Evolutionary conservation across 805 yeast genomes (phyloP), one percentile per base, ranked within the genome.

Genomic region (Kregervanrija fluxuum): DNA sequence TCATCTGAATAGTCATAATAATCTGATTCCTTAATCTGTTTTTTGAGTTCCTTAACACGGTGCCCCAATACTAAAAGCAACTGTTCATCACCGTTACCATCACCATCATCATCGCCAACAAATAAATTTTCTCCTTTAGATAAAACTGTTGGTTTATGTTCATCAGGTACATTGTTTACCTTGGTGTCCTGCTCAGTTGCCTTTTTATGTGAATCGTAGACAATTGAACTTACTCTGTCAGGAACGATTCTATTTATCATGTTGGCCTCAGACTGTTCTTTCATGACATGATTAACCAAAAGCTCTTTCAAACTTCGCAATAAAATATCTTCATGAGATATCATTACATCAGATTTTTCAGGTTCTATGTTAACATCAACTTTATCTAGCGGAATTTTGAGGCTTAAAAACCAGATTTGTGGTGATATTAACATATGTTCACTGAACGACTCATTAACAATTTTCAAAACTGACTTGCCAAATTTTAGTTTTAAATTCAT

Each of bases 351-450:
- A 33, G 66, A 63, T 44, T 72, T 72, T 42, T 62, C 67, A 3
- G 76, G 75, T 45, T 71, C 76, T 28, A 72, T 62, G 46, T 70
- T 72, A 1, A 70, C 52, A 57, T 71, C 76, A 2, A 61, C 44
- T 30, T 40, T 42, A 8, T 40, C 38, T 1, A 44, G 30, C 2
- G 51, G 58, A n/a, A 61, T 44, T 1, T n/a, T 30, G 1, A 70
- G n/a, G 16, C 56, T 47, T 1, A 69, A n/a, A 42, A 46, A 57
- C 75, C 75, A 71, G 6, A 55, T 44, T 2, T 42, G 48, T 1
- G 73, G 74, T 1, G 50, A 45, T 4, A 62, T 35, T 3, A 66
- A 39, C 22, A 48, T 41, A n/a, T 48, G 42, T 5, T 51, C 48
- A 3, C 47, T 38, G 41, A 64, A 70, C 1, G 54, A 34, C 5